These are phyloP conservation scores for Umbellularia californica DNA, from an alignment of 164 flowering plant genomes.

Conservation along the genomic window DNA sequence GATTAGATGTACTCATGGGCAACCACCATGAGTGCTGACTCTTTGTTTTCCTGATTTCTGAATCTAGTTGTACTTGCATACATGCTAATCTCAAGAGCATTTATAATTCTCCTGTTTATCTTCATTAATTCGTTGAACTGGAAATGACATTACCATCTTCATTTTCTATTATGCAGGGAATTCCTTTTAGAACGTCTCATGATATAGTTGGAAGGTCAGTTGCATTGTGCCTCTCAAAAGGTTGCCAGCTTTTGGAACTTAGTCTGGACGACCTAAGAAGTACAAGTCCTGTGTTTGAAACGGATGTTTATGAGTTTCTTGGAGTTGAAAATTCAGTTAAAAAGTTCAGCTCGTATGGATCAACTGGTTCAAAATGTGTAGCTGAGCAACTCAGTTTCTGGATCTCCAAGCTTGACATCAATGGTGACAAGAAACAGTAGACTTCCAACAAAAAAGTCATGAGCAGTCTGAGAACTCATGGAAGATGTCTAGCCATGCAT, in stretches of 20 bases:
- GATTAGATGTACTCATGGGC: too few species aligned
- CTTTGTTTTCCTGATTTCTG: too few species aligned
- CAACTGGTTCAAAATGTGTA: slow-evolving; percentile 83
- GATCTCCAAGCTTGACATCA: slow-evolving; percentile 40
- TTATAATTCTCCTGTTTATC: too few species aligned
- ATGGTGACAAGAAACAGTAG: not conserved
- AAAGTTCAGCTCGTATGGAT: slow-evolving; percentile 89
- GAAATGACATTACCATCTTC: too few species aligned
- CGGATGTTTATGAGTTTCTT: slow-evolving; percentile 78
- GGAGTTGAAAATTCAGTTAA: slow-evolving; percentile 84
- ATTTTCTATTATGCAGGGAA: slow-evolving; percentile 46
- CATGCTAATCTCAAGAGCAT: too few species aligned
- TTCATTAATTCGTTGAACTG: too few species aligned
- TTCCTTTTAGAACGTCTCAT: slow-evolving; percentile 95
- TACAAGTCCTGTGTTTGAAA: slow-evolving; percentile 51
- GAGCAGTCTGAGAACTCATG: too few species aligned
- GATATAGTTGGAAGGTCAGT: slow-evolving; percentile 92
- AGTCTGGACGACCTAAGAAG: slow-evolving; percentile 60
- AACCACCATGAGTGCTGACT: too few species aligned
- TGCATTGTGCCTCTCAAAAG: slow-evolving; percentile 61
- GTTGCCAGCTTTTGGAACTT: slow-evolving; percentile 64
- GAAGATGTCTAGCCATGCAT: too few species aligned
- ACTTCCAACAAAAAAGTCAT: not conserved
- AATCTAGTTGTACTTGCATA: too few species aligned
- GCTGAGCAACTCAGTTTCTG: slow-evolving; percentile 66